Percentiles rank a stretch among this genome's conserved stretches.
These are phyloP conservation scores for Coemansia sp. DNA, from an alignment of 192 early-diverging fungal species.

Conservation along the genomic window DNA sequence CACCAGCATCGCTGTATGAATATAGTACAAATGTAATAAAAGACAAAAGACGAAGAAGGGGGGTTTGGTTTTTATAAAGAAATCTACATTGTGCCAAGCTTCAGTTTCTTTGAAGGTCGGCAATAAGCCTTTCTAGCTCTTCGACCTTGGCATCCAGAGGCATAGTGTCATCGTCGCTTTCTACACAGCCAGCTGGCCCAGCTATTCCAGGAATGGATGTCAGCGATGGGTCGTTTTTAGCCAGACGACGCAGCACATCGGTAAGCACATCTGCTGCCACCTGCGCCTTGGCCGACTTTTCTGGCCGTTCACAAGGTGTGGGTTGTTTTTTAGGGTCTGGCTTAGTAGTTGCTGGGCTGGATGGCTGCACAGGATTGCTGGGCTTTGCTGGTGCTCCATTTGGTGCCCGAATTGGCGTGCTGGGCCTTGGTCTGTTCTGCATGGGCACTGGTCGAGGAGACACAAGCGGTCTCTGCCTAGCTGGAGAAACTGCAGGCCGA, in stretches of 20 bases:
- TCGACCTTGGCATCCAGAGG: constrained; percentile 49
- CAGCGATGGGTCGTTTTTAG: constrained; percentile 27
- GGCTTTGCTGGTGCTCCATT: too few relatives aligned
- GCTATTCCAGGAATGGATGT: not conserved
- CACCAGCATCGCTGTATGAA: not conserved
- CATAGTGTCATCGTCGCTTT: constrained; percentile 10
- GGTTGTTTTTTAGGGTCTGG: too few relatives aligned
- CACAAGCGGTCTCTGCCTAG: too few relatives aligned
- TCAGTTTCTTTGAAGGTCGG: constrained; percentile 20
- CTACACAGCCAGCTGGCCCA: not conserved
- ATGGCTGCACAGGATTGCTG: too few relatives aligned
- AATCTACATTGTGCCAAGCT: not conserved
- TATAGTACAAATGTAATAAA: too few relatives aligned
- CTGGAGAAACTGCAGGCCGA: not conserved
- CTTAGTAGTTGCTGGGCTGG: too few relatives aligned
- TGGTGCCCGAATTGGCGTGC: too few relatives aligned
- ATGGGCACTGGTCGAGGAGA: constrained; percentile 4
- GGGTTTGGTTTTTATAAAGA: not conserved
- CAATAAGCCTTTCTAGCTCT: constrained; percentile 45
- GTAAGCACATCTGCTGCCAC: constrained; percentile 44
- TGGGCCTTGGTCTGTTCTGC: constrained; percentile 1
- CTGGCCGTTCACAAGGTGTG: not conserved
- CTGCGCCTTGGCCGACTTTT: constrained; percentile 42
- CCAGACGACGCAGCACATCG: constrained; percentile 37
- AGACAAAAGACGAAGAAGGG: not conserved